phyloP scores from a whole-genome alignment of 1,284 basidiomycete species.

The Xerocomus minutiporus region DNA sequence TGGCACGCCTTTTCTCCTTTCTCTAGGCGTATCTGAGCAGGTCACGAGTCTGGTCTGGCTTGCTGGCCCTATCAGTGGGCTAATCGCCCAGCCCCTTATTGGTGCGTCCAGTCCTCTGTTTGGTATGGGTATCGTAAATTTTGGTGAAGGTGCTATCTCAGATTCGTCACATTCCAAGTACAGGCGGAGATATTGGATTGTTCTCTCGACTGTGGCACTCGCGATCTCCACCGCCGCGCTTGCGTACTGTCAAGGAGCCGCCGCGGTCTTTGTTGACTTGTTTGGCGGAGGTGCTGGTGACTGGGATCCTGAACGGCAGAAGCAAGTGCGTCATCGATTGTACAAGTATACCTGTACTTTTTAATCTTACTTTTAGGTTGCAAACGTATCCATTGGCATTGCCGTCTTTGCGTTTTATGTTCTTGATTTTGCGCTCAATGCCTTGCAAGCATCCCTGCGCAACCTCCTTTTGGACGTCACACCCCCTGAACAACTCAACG shows the following conservation, averaged over 20 bases:
- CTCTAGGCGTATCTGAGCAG: slow-evolving; percentile 85
- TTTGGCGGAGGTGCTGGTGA: slow-evolving; percentile 77
- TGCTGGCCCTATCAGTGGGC: slow-evolving; percentile 90
- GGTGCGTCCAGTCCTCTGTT: slow-evolving; percentile 43
- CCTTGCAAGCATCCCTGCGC: slow-evolving; percentile 86
- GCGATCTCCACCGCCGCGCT: slow-evolving; percentile 69
- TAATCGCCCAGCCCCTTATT: slow-evolving; percentile 93
- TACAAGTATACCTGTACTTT: background rate
- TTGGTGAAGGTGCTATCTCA: slow-evolving; percentile 75
- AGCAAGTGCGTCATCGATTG: slow-evolving; percentile 42
- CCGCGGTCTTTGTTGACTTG: slow-evolving; percentile 73
- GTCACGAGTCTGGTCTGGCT: slow-evolving; percentile 95
- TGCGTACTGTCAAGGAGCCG: slow-evolving; percentile 80
- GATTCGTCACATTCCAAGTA: slow-evolving; percentile 88
- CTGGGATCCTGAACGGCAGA: slow-evolving; percentile 79
- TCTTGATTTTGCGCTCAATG: slow-evolving; percentile 93
- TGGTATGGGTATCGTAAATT: slow-evolving; percentile 18
- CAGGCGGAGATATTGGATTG: slow-evolving; percentile 86
- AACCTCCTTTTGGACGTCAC: slow-evolving; percentile 90
- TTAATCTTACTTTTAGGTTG: slow-evolving; percentile 43
- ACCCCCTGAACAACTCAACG: slow-evolving; percentile 81
- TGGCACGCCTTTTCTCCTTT: slow-evolving; percentile 89
- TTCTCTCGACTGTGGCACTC: slow-evolving; percentile 73
- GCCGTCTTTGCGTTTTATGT: slow-evolving; percentile 92
- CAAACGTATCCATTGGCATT: slow-evolving; percentile 72